Evolutionary conservation across 202 grass and related monocot genomes (phyloP).

Genomic region (Setaria viridis): DNA sequence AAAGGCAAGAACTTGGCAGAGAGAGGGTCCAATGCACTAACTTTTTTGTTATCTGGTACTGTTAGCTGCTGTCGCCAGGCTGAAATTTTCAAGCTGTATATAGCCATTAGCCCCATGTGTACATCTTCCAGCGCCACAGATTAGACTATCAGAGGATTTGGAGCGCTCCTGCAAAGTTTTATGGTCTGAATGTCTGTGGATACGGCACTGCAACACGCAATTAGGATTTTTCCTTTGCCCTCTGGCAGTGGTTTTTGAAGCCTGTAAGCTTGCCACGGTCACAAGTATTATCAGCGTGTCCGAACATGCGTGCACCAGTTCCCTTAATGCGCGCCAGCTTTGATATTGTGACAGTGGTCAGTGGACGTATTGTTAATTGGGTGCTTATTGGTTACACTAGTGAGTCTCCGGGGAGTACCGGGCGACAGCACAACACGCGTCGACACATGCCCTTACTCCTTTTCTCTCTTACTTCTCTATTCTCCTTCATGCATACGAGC

Average conservation of each 20-base stretch:
- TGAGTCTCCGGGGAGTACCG: too few species aligned
- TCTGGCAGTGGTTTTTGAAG: neutral
- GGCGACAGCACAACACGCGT: too few species aligned
- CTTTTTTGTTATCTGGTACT: constrained; percentile 32
- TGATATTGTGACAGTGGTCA: too few species aligned
- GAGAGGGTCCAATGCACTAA: constrained; percentile 18
- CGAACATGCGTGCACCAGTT: neutral
- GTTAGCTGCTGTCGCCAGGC: constrained; percentile 30
- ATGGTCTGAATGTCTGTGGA: neutral
- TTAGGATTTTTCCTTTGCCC: neutral
- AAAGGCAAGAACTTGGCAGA: constrained; percentile 13
- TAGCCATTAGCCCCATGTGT: constrained; percentile 32
- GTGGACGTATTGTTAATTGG: too few species aligned
- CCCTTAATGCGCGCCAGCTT: too few species aligned
- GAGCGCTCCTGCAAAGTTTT: neutral
- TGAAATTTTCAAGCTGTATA: constrained; percentile 34
- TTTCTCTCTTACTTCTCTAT: too few species aligned
- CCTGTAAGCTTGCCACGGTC: neutral
- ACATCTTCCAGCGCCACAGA: neutral
- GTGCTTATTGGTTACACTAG: too few species aligned
- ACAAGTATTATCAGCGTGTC: neutral
- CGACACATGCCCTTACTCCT: too few species aligned
- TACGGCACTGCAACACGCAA: neutral
- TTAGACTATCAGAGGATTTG: constrained; percentile 17
- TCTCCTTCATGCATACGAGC: too few species aligned